These are phyloP conservation scores for Whalleya microplaca DNA, from an alignment of 2,329 filamentous ascomycete genomes.

Conservation along the genomic window DNA sequence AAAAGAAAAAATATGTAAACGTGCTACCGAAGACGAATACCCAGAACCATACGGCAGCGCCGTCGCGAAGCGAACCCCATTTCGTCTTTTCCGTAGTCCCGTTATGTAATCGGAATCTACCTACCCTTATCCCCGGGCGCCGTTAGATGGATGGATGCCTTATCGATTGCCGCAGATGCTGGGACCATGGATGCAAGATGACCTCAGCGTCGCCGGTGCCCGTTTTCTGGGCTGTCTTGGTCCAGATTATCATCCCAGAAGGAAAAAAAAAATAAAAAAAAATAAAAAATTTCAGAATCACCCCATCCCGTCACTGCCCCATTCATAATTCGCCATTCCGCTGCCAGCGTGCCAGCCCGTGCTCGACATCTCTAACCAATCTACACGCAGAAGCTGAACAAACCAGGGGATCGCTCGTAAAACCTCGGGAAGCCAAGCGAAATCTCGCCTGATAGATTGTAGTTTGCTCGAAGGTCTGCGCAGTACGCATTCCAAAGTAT, in stretches of 20 bases:
- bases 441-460: background rate
- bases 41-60: no score
- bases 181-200: background rate
- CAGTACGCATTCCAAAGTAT: background rate
- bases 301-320: background rate
- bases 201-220: background rate
- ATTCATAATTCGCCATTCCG: background rate
- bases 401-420: background rate
- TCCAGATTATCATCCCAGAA: no score
- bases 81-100: no score
- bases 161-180: background rate
- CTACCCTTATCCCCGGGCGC: no score
- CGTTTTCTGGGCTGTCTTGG: no score
- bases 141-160: no score
- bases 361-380: background rate
- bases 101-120: no score
- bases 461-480: conserved; percentile 1
- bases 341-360: background rate
- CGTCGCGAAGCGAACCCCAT: no score
- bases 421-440: background rate
- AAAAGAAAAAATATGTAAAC: no score
- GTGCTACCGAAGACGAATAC: no score
- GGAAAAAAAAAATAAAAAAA: background rate
- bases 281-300: background rate
- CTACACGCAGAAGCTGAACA: background rate